Evolutionary conservation across 2,329 filamentous ascomycete species (phyloP), one percentile per base, ranked within the genome.

Genomic region (Seiridium unicorne): DNA sequence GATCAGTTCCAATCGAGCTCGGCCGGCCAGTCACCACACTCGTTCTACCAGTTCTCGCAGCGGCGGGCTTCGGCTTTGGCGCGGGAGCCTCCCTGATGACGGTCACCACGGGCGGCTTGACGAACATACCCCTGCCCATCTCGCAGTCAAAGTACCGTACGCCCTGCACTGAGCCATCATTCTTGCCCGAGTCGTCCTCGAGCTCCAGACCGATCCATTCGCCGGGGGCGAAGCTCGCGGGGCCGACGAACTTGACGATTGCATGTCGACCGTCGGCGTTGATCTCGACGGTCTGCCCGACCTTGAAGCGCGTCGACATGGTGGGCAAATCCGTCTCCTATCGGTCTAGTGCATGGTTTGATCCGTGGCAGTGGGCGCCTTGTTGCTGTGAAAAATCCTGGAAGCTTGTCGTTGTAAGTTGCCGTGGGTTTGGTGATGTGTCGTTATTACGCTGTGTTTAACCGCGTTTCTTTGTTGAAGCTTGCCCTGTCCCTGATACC

Each of bases 151-250:
- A 98, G 73, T 98, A 98, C 26, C 92, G 83, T 71, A 92, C 85
- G 63, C 92, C 93, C 74, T 94, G 86, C 51, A 98, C 92, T 59
- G 90, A 89, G 65, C 94, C 94, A 81, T 98, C 92, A 69, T 98
- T 98, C 80, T 98, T 98, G 38, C 95, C 94, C 26, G 84, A 86
- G 57, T 88, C 81, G 51, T 92, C 89, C 57, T 92, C 87, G 60
- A 98, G 85, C 79, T 97, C 93, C 61, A 98, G 85, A 64, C 94
- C 94, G 61, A 97, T 82, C 92, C 93, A 98, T 63, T 91, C 87
- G 63, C 93, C 94, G 5, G 83, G 79, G 60, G 92, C 88, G 76
- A 98, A 97, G 68, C 85, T 80, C 44, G 94, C 92, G 59, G 84
- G 79, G 69, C 95, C 95, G 62, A 92, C 81, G 76, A 91, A 99